phyloP scores from a whole-genome alignment of 2,329 filamentous ascomycete genomes.

The Sphaerulina populicola region DNA sequence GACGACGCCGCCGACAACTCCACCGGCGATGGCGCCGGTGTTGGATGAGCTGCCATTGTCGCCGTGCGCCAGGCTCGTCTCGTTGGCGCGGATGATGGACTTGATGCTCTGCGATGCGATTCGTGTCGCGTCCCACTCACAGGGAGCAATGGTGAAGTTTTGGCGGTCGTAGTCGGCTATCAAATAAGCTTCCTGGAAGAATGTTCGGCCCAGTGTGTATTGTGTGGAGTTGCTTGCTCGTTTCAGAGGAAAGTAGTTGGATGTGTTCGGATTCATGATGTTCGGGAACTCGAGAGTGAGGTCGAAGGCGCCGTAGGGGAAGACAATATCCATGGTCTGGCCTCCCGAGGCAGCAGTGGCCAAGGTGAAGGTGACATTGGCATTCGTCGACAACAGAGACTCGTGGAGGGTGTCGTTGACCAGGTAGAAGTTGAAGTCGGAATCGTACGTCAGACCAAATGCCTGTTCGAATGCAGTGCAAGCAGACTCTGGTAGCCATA shows the following conservation, averaged over 20 bases:
- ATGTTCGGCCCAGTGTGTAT: slow-evolving; percentile 33
- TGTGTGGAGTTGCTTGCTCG: slow-evolving; percentile 30
- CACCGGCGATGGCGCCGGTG: slow-evolving; percentile 31
- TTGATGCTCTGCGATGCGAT: slow-evolving; percentile 23
- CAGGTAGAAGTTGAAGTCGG: slow-evolving; percentile 27
- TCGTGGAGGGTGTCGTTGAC: slow-evolving; percentile 30
- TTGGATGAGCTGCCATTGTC: slow-evolving; percentile 22
- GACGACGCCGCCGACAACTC: slow-evolving; percentile 30
- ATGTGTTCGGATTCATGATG: slow-evolving; percentile 24
- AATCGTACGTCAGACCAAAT: slow-evolving; percentile 32
- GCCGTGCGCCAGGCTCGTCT: slow-evolving; percentile 8
- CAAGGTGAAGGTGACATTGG: slow-evolving; percentile 32
- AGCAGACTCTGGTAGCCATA: slow-evolving; percentile 51
- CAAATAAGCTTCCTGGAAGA: slow-evolving; percentile 36
- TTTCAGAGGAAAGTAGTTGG: slow-evolving; percentile 32
- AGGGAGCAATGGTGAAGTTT: slow-evolving; percentile 34
- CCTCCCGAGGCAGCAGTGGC: slow-evolving; percentile 21
- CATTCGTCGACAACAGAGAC: slow-evolving; percentile 22
- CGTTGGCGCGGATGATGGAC: slow-evolving; percentile 27
- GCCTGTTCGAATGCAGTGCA: slow-evolving; percentile 33
- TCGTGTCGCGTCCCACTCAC: slow-evolving; percentile 26
- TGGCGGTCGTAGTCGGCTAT: slow-evolving; percentile 32
- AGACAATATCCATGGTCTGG: slow-evolving; percentile 28
- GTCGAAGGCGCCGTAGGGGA: slow-evolving; percentile 35
- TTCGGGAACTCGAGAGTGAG: slow-evolving; percentile 27